These are phyloP conservation scores for Exserohilum turcica DNA, from an alignment of 2,329 filamentous ascomycete species.

Conservation along the genomic window DNA sequence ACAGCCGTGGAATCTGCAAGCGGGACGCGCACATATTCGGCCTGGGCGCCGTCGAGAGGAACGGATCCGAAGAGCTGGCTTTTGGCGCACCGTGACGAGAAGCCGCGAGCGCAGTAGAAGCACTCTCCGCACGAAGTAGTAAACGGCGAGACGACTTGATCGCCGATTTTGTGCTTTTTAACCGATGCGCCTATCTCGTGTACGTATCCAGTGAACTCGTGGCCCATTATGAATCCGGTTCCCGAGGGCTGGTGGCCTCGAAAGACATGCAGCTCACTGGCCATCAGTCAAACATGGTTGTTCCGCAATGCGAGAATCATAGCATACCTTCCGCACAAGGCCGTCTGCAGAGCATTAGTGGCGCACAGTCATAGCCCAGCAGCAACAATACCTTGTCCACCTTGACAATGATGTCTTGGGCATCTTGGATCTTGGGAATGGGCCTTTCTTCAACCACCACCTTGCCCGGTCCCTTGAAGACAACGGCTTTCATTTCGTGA, in stretches of 20 bases:
- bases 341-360: conserved; percentile 57
- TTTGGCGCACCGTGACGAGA: conserved; percentile 76
- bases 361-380: neutral
- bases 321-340: conserved; percentile 81
- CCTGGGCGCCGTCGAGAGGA: conserved; percentile 76
- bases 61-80: conserved; percentile 72
- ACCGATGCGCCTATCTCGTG: conserved; percentile 71
- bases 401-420: conserved; percentile 79
- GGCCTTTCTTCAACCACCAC: conserved; percentile 80
- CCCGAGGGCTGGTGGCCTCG: conserved; percentile 76
- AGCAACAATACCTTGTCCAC: conserved; percentile 62
- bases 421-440: conserved; percentile 72
- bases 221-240: conserved; percentile 73
- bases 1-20: conserved; percentile 80
- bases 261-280: conserved; percentile 82
- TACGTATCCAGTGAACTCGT: conserved; percentile 84
- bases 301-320: too few species aligned
- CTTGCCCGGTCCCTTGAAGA: conserved; percentile 80
- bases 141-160: conserved; percentile 82
- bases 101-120: conserved; percentile 81
- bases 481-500: conserved; percentile 78
- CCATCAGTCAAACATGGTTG: conserved; percentile 8
- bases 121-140: conserved; percentile 68
- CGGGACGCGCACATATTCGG: conserved; percentile 75
- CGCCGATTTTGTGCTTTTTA: conserved; percentile 71